Evolutionary conservation across 2,329 filamentous ascomycete species (phyloP).

Genomic region (Magnaporthiopsis poae): DNA sequence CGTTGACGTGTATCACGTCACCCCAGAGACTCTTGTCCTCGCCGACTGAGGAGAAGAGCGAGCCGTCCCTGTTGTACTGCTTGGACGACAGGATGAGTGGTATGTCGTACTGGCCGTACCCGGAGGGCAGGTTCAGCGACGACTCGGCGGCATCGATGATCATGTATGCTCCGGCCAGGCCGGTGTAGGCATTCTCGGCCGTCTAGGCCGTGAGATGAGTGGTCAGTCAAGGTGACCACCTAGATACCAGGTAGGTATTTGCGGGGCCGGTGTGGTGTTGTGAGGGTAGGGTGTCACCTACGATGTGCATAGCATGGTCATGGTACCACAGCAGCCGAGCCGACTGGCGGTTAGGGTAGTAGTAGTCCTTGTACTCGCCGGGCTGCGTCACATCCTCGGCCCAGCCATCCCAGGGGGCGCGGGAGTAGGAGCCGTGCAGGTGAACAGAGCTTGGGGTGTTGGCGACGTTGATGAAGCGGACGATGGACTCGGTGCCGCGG

Average conservation of each 20-base stretch:
- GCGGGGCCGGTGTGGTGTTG: background rate
- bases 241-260: too few relatives aligned
- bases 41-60: conserved; percentile 34
- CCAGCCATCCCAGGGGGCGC: conserved; percentile 40
- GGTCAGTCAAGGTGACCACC: conserved; percentile 1
- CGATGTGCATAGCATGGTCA: conserved; percentile 30
- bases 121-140: conserved; percentile 36
- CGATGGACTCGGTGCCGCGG: conserved; percentile 39
- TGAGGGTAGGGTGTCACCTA: conserved; percentile 11
- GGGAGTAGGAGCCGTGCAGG: conserved; percentile 43
- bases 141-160: conserved; percentile 40
- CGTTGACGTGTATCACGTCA: conserved; percentile 49
- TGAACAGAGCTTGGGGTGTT: conserved; percentile 36
- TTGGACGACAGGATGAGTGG: conserved; percentile 40
- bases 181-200: conserved; percentile 44
- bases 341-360: conserved; percentile 47
- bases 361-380: conserved; percentile 52
- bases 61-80: conserved; percentile 40
- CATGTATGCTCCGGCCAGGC: conserved; percentile 48
- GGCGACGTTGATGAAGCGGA: conserved; percentile 43
- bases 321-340: conserved; percentile 51
- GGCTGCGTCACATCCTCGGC: conserved; percentile 37
- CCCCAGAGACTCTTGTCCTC: conserved; percentile 41
- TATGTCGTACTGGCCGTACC: conserved; percentile 42
- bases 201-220: conserved; percentile 26